Evolutionary conservation across 2,329 filamentous ascomycete species (phyloP).

Genomic region (Dryadomyces sulphureus): DNA sequence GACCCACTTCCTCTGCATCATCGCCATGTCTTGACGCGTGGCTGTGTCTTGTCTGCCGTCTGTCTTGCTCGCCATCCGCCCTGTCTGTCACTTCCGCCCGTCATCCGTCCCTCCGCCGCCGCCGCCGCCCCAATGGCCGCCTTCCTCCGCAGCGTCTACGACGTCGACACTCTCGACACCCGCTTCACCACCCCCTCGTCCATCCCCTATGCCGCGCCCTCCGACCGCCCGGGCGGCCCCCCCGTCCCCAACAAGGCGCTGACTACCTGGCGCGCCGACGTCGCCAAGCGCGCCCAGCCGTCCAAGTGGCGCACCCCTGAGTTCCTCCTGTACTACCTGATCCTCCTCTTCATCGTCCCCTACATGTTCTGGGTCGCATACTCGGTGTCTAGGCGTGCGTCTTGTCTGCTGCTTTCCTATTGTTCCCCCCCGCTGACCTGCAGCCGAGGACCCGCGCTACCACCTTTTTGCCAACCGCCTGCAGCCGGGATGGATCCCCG

Average conservation of each 20-base stretch:
- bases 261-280: constrained; percentile 11
- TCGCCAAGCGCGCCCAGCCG: constrained; percentile 28
- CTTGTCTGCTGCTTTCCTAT: neutral
- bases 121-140: constrained; percentile 13
- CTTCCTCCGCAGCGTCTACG: constrained; percentile 37
- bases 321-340: constrained; percentile 66
- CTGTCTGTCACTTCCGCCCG: neutral
- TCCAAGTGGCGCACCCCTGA: constrained; percentile 78
- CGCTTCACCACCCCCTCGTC: constrained; percentile 48
- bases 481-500: constrained; percentile 77
- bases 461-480: constrained; percentile 56
- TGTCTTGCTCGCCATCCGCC: too few relatives aligned
- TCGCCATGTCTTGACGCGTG: neutral
- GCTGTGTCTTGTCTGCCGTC: neutral
- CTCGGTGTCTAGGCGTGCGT: constrained; percentile 66
- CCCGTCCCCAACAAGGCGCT: constrained; percentile 16
- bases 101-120: neutral
- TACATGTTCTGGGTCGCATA: constrained; percentile 87
- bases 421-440: neutral
- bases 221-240: constrained; percentile 14
- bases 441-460: constrained; percentile 73
- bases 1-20: neutral
- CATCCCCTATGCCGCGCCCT: constrained; percentile 44
- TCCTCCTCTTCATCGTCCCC: constrained; percentile 53
- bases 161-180: constrained; percentile 29